Base-by-base conservation (phyloP, 192 early-diverging fungal species). In the Jimgerdemannia flammicorona region DNA sequence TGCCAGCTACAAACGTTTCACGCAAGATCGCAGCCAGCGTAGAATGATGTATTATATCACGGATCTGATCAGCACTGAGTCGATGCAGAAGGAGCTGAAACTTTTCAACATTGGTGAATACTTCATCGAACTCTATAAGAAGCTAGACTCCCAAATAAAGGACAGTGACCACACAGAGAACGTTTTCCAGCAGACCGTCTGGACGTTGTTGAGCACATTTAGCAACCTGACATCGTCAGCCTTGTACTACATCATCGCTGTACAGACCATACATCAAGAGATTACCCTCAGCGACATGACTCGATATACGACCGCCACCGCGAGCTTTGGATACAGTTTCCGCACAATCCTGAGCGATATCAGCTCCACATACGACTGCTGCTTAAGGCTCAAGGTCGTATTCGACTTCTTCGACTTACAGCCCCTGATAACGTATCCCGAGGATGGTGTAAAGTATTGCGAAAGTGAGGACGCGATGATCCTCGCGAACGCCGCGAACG, bases 51-150 rank as follows among this genome's bases (percentile, higher is more conserved):
- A 59, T 59, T 68, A 68, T 68, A 40, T 41, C 67, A 20, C 29
- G 6, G 19, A 1, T 9, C 40, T 68, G 18, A 68, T 68, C 67
- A 68, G 6, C 67, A 20, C 8, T 19, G 67, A 68, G 18, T 20
- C 67, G 9, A 18, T 14, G 49, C 49, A 68, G 19, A 68, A 68
- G 40, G 67, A 68, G 40, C 19, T 68, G 9, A 68, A 68, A 19
- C 40, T 68, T 6, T 68, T 68, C 40, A 19, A 41, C 19, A 9
- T 68, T 9, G 40, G 19, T 68, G 8, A 18, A 14, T 18, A 68
- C 67, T 68, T 68, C 40, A 41, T 68, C 67, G 67, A 68, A 20
- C 6, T 41, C 67, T 68, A 40, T 68, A 68, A 20, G 67, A 4
- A 40, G 40, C 9, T 18, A 9, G 9, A 68, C 67, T 9, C 9